Evolutionary conservation across 2,329 filamentous ascomycete genomes (phyloP), one percentile per base, ranked within the genome.

Genomic region (Sarocladium oryzae): DNA sequence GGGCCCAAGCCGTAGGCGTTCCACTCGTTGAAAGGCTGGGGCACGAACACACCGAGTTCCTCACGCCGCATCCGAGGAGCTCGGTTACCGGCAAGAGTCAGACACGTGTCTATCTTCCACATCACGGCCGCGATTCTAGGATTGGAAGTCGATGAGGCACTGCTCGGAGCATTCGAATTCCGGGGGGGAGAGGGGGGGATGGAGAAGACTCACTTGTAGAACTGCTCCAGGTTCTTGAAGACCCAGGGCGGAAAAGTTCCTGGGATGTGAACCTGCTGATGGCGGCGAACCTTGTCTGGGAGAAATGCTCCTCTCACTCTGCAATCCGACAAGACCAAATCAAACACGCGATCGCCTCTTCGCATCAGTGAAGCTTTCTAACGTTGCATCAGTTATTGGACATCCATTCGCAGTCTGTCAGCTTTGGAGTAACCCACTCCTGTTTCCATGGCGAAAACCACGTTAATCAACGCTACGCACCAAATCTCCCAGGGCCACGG

Each of bases 61-160:
- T 71, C 67, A 1, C 63, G 52, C 4, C 61, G 59, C 0, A 73
- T 52, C 0, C 62, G 49, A 0, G 64, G 59, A 1, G 69, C 60
- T 41, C 71, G 61, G 50, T 58, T 58, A 52, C 50, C 63, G 28
- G 61, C 57, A 7, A 64, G 56, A 26, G 66, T 67, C 7, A 73
- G 45, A 26, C 68, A 71, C 0, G 60, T 49, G 52, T 74, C 71
- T 23, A 73, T 57, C 50, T 71, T 71, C 51, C 68, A 67, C 1
- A 69, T 54, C 23, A 57, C 61, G 2, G 59, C 37, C 2, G 66
- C 62, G 7, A 72, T 50, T 46, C 69, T 73, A 30, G 7, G 28
- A 30, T 30, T 30, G 28, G 13, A n/a, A n/a, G n/a, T n/a, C n/a
- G n/a, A n/a, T n/a, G n/a, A n/a, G n/a, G n/a, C n/a, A n/a, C n/a